A percentile compares a stretch with the other conserved stretches of the same genome.
Conservation (phyloP, 164 flowering plant genomes). For the Echeveria elegans region DNA sequence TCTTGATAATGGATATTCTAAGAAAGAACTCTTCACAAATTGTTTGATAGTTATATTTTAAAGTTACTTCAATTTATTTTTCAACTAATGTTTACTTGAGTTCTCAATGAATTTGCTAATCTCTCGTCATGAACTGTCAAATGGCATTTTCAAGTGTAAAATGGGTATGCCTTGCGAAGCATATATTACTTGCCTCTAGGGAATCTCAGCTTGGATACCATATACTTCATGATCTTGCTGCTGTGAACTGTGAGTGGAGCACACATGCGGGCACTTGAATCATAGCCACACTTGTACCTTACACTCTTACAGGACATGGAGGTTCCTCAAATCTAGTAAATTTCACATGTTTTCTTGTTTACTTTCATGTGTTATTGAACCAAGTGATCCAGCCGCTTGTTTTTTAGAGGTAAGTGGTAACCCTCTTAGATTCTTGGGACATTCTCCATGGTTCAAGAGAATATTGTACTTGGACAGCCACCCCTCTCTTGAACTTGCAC, state of each 20-base stretch:
- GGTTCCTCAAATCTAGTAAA: slow-evolving; percentile 4
- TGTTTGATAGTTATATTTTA: background rate
- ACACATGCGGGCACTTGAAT: slow-evolving; percentile 1
- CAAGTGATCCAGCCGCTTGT: background rate
- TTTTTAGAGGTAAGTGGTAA: background rate
- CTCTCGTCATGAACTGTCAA: background rate
- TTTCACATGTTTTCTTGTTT: slow-evolving; percentile 1
- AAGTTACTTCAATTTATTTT: background rate
- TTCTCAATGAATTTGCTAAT: background rate
- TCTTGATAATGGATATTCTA: background rate
- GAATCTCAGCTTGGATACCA: background rate
- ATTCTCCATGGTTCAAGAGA: background rate
- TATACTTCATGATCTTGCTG: background rate
- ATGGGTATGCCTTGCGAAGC: background rate
- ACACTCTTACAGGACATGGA: background rate
- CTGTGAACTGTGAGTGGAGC: background rate
- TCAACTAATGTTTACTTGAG: background rate
- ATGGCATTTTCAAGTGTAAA: background rate
- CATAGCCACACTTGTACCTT: slow-evolving; percentile 4
- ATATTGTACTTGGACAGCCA: background rate
- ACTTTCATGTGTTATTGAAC: background rate
- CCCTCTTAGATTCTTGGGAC: background rate
- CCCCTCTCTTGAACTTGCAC: slow-evolving; percentile 2
- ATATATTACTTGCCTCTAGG: background rate
- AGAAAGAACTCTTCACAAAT: background rate